These are phyloP conservation scores for Diplodia seriata DNA, from an alignment of 2,329 filamentous ascomycete species.

Conservation along the genomic window DNA sequence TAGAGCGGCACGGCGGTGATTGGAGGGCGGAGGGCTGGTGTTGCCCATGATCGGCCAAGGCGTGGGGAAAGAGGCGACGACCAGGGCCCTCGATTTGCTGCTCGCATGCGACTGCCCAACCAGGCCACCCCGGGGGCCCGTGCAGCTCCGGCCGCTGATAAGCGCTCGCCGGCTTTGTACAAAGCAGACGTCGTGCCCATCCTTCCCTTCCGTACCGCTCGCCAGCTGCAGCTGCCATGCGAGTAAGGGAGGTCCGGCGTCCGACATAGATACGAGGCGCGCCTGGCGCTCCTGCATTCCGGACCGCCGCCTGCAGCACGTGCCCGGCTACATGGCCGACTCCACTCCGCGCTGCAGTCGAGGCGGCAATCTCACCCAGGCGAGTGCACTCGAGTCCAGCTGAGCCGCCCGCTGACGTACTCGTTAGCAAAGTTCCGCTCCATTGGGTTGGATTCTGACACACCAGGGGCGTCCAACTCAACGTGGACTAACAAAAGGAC, in stretches of 20 bases:
- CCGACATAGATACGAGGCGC: conserved; percentile 14
- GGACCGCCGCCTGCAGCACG: not conserved
- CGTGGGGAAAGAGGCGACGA: conserved; percentile 19
- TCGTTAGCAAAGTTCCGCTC: conserved; percentile 12
- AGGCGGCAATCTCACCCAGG: not conserved
- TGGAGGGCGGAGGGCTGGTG: conserved; percentile 1
- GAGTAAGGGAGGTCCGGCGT: not conserved
- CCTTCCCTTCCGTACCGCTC: not conserved
- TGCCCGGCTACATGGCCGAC: not conserved
- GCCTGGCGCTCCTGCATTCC: not conserved
- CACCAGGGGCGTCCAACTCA: not conserved
- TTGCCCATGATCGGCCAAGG: conserved; percentile 23
- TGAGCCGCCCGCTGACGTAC: not conserved
- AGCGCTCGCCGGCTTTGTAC: not conserved
- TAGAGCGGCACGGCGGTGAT: conserved; percentile 24
- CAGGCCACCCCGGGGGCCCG: conserved; percentile 4
- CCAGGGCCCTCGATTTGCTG: conserved; percentile 15
- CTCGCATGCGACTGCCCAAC: conserved; percentile 29
- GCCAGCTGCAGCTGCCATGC: not conserved
- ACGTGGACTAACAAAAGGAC: not conserved
- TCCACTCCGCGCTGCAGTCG: not conserved
- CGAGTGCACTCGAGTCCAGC: not conserved
- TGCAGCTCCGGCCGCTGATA: conserved; percentile 25
- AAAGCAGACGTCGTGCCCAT: conserved; percentile 11
- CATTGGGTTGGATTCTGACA: not conserved